Conservation (phyloP, 2,329 filamentous ascomycete species). For the Cryphonectria naterciae region DNA sequence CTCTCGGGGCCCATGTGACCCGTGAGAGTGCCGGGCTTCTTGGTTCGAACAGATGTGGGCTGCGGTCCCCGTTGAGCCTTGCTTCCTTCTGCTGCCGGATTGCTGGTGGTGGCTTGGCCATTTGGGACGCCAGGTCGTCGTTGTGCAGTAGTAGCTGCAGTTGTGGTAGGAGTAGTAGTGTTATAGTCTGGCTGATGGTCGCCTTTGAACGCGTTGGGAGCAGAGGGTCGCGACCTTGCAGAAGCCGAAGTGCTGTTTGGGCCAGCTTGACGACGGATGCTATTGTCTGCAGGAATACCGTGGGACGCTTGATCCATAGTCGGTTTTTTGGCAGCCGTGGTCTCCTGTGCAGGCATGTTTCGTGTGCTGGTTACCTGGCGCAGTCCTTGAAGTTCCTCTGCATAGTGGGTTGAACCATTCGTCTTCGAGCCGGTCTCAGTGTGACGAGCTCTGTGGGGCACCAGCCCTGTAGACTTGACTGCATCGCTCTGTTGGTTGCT, state of each 20-base stretch:
- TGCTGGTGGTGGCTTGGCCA: neutral
- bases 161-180: neutral
- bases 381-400: neutral
- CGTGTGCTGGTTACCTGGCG: neutral
- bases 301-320: neutral
- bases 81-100: neutral
- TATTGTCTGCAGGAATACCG: neutral
- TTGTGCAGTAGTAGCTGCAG: neutral
- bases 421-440: neutral
- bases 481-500: neutral
- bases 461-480: too few relatives aligned
- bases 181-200: neutral
- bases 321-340: neutral
- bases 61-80: neutral
- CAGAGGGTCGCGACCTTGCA: neutral
- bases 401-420: neutral
- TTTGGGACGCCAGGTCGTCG: neutral
- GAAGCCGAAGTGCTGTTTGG: neutral
- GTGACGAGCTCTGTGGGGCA: neutral
- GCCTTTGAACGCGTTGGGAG: neutral
- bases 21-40: neutral
- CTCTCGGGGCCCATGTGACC: neutral
- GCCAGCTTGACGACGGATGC: neutral
- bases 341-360: neutral
- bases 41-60: neutral